phyloP scores from a whole-genome alignment of 345 rosid genomes.

The Eucalyptus regnans region DNA sequence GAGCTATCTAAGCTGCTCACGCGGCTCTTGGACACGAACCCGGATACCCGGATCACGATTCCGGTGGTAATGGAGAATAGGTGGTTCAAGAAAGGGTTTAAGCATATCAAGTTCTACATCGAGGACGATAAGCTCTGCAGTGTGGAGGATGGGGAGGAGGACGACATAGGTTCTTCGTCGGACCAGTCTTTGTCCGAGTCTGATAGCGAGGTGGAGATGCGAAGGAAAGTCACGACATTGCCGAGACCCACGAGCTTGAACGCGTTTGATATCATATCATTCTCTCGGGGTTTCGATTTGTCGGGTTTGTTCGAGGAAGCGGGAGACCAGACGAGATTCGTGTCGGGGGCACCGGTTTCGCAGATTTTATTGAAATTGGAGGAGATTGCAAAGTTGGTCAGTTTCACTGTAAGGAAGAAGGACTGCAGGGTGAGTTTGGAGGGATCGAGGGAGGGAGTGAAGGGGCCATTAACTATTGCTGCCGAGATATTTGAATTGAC shows the following conservation, averaged over 20 bases:
- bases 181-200: constrained; percentile 43
- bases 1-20: constrained; percentile 40
- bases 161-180: constrained; percentile 15
- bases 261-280: constrained; percentile 64
- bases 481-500: constrained; percentile 65
- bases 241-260: constrained; percentile 56
- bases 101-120: constrained; percentile 46
- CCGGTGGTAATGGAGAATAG: constrained; percentile 57
- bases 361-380: constrained; percentile 55
- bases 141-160: constrained; percentile 18
- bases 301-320: constrained; percentile 69
- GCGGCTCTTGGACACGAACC: constrained; percentile 68
- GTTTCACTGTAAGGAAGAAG: constrained; percentile 73
- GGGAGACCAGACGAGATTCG: constrained; percentile 43
- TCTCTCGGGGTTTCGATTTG: constrained; percentile 64
- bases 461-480: constrained; percentile 49
- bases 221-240: constrained; percentile 9
- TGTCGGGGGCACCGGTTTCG: constrained; percentile 51
- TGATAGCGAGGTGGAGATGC: constrained; percentile 14
- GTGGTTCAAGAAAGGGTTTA: constrained; percentile 75
- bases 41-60: constrained; percentile 55
- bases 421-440: constrained; percentile 66
- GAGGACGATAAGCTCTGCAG: constrained; percentile 39
- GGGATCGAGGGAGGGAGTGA: constrained; percentile 52
- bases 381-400: constrained; percentile 56